These are phyloP conservation scores for Erucastrum elatum DNA, from an alignment of 345 rosid genomes.

Conservation along the genomic window DNA sequence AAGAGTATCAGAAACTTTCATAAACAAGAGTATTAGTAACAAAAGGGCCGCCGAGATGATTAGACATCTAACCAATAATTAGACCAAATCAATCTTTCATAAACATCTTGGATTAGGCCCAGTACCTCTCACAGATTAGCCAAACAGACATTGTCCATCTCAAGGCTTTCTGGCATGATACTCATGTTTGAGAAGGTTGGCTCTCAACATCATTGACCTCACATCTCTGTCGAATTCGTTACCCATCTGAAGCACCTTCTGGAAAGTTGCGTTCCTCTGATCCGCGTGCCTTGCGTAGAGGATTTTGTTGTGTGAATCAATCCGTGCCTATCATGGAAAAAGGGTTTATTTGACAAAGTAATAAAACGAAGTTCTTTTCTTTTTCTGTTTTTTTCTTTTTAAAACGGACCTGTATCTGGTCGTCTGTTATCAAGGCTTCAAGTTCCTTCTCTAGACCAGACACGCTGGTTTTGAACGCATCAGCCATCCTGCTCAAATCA, in stretches of 20 bases:
- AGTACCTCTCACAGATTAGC: slow-evolving; percentile 17
- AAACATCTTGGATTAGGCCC: not conserved
- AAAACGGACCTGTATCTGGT: slow-evolving; percentile 83
- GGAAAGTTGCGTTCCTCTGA: slow-evolving; percentile 94
- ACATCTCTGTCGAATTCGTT: slow-evolving; percentile 85
- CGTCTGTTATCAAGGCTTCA: slow-evolving; percentile 84
- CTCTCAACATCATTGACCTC: slow-evolving; percentile 82
- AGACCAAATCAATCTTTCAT: slow-evolving; percentile 12
- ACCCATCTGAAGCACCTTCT: slow-evolving; percentile 93
- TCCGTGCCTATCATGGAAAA: slow-evolving; percentile 71
- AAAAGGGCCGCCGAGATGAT: not conserved
- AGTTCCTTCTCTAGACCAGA: slow-evolving; percentile 87
- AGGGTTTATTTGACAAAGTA: not conserved
- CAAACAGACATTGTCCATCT: slow-evolving; percentile 21
- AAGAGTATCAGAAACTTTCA: not conserved
- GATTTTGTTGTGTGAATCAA: slow-evolving; percentile 97
- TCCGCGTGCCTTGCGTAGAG: slow-evolving; percentile 96
- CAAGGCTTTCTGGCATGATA: slow-evolving; percentile 70
- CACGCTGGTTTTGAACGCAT: slow-evolving; percentile 89
- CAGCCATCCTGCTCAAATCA: slow-evolving; percentile 94
- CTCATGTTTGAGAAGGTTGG: slow-evolving; percentile 84
- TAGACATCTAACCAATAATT: slow-evolving; percentile 9
- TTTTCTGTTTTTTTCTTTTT: not conserved
- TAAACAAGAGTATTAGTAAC: not conserved
- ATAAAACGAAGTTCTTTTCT: not conserved